Base-by-base conservation (phyloP, 768 basidiomycete genomes). In the Pleurotus eryngii region DNA sequence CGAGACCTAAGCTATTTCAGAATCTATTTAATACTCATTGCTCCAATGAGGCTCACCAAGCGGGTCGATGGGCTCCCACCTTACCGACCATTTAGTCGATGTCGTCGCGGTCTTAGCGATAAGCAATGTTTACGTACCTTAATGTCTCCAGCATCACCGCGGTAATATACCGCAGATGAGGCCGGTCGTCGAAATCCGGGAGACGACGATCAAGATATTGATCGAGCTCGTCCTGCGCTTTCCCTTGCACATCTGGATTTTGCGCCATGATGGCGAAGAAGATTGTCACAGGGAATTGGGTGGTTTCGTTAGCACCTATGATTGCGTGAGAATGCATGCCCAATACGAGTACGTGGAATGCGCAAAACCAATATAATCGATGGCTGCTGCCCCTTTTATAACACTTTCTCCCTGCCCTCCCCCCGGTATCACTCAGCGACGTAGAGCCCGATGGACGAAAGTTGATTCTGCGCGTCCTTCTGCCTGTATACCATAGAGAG, bases 111-210 rank as follows among this genome's bases (percentile, higher is more conserved):
- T 20, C n/a, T 24, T 35, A 35, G 11, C 30, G 30, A 22, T 6
- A n/a, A 18, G 9, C n/a, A 11, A 42, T n/a, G 22, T 1, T 1
- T 1, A 17, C 50, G 6, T 40, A 54, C 51, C 72, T 67, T 9
- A 70, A 43, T n/a, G 73, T 57, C 62, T 80, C 78, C 56, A 67
- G 71, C 24, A 77, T 57, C 0, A 76, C 37, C 7, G 71, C 72
- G 11, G 63, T 56, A 11, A 79, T 50, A 57, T 78, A 79, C 1
- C 76, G 78, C 9, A 53, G 38, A 18, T 20, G 17, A n/a, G 17
- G 14, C 7, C 20, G 14, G 20, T 54, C 51, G 7, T 18, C 51
- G 5, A 54, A 42, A 9, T 6, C 51, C 4, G 51, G 51, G 20
- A 54, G 51, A 17, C 51, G 51, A 40, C n/a, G 24, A 4, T 54